These are phyloP conservation scores for Penicillium decumbens DNA, from an alignment of 2,329 filamentous ascomycete species.

Conservation along the genomic window DNA sequence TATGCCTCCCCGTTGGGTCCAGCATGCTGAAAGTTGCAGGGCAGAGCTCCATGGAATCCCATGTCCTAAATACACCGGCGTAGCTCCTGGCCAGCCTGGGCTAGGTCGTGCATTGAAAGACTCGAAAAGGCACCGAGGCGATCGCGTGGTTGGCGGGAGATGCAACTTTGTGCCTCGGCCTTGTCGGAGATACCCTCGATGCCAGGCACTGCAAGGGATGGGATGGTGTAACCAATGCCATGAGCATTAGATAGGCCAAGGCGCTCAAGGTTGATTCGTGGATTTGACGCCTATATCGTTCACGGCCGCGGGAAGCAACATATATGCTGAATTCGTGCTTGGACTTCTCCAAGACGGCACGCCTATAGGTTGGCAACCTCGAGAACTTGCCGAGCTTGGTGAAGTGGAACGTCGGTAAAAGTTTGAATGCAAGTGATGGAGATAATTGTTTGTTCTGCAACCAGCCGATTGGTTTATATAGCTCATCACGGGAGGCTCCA, in stretches of 20 bases:
- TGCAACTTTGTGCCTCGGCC: conserved; percentile 37
- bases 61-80: conserved; percentile 47
- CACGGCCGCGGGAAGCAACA: conserved; percentile 48
- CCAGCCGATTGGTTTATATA: background rate
- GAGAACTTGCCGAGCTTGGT: conserved; percentile 54
- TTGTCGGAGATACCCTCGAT: conserved; percentile 41
- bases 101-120: conserved; percentile 31
- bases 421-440: background rate
- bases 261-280: conserved; percentile 38
- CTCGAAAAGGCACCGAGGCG: conserved; percentile 18
- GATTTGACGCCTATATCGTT: conserved; percentile 56
- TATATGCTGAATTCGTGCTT: conserved; percentile 54
- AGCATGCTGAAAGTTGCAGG: background rate
- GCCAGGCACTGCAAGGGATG: conserved; percentile 44
- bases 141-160: conserved; percentile 37
- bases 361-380: conserved; percentile 56
- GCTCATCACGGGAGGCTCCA: background rate
- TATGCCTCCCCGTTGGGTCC: background rate
- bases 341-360: conserved; percentile 53
- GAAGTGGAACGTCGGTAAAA: background rate
- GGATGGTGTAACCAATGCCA: conserved; percentile 42
- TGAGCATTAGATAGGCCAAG: conserved; percentile 38
- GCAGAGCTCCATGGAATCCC: conserved; percentile 56
- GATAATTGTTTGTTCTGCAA: background rate
- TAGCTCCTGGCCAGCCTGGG: conserved; percentile 29